These are phyloP conservation scores for Paramecium sexaurelia DNA, from an alignment of 73 alveolate species.

Conservation along the genomic window DNA sequence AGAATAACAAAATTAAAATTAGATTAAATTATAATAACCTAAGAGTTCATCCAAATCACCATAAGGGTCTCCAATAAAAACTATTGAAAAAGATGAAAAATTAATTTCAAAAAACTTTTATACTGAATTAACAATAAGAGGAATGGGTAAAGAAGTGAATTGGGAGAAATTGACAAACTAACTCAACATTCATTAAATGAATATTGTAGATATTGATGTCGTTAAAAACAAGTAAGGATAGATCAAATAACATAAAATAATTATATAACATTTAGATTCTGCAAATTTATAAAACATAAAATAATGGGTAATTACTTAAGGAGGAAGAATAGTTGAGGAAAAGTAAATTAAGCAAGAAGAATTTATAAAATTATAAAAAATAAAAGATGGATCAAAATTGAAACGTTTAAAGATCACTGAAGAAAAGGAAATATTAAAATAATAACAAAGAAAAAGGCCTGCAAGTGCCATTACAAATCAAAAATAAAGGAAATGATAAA, in stretches of 20 bases:
- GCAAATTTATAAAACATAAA: background rate
- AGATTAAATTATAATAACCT: background rate
- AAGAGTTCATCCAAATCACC: background rate
- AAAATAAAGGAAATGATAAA: background rate
- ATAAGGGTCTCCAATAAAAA: background rate
- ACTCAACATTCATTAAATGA: background rate
- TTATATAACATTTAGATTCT: background rate
- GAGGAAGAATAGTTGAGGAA: constrained; percentile 23
- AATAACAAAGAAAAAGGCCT: constrained; percentile 15
- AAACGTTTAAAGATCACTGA: background rate
- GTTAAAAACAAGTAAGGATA: background rate
- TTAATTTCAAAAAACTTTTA: background rate
- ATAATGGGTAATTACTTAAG: constrained; percentile 3
- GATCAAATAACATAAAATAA: background rate
- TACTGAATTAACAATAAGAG: background rate
- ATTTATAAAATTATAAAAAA: background rate
- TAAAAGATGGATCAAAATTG: background rate
- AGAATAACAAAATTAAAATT: background rate
- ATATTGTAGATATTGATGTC: background rate
- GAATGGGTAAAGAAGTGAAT: background rate
- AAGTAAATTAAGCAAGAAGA: background rate
- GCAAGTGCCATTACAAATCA: background rate
- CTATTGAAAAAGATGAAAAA: background rate
- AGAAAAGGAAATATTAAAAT: background rate
- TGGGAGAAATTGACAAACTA: background rate